A percentile compares a stretch with the other conserved stretches of the same genome.
These are phyloP conservation scores for Kwoniella dejecticola DNA, from an alignment of 768 basidiomycete genomes.

Conservation along the genomic window DNA sequence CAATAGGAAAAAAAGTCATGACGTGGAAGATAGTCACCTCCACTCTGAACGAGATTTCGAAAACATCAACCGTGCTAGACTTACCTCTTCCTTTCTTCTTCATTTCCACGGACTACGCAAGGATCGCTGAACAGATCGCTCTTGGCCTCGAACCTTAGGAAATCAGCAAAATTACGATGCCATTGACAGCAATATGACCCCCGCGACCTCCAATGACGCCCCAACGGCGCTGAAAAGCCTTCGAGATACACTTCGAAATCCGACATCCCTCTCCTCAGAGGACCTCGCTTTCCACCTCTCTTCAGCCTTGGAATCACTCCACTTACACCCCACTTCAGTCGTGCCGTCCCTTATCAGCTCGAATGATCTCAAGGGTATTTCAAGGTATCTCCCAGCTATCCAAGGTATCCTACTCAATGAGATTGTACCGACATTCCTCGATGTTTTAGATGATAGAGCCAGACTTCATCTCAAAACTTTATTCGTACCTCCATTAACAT, in stretches of 20 bases:
- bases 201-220: neutral
- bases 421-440: constrained; percentile 71
- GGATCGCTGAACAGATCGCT: no score
- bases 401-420: constrained; percentile 68
- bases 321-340: constrained; percentile 33
- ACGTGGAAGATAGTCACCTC: constrained; percentile 21
- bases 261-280: constrained; percentile 7
- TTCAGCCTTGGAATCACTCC: constrained; percentile 21
- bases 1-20: neutral
- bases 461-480: constrained; percentile 65
- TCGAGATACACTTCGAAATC: constrained; percentile 33
- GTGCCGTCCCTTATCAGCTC: neutral
- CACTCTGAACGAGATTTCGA: constrained; percentile 17
- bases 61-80: constrained; percentile 1
- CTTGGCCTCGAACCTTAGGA: no score
- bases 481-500: constrained; percentile 57
- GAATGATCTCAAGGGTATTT: constrained; percentile 18
- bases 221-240: constrained; percentile 24
- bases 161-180: no score
- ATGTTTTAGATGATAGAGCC: constrained; percentile 59
- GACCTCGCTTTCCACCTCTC: constrained; percentile 22
- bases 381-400: constrained; percentile 60
- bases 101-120: no score
- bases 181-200: constrained; percentile 15
- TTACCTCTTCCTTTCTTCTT: constrained; percentile 13